These are phyloP conservation scores for Pseudocercospora pini-densiflorae DNA, from an alignment of 2,329 filamentous ascomycete species.

Conservation along the genomic window DNA sequence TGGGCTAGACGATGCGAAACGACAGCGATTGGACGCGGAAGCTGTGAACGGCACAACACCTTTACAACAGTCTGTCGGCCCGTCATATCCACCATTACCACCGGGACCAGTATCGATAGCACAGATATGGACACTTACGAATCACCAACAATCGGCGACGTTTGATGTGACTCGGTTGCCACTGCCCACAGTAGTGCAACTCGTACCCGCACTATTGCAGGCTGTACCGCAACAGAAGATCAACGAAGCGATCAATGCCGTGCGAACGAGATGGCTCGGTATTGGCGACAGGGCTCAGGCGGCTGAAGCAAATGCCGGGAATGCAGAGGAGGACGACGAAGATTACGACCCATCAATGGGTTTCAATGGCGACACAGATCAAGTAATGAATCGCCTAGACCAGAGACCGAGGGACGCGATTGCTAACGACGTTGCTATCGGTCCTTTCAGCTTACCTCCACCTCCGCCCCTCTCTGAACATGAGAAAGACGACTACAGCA, in stretches of 20 bases:
- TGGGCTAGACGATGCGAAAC: constrained; percentile 76
- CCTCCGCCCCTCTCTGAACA: constrained; percentile 74
- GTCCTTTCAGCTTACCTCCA: constrained; percentile 77
- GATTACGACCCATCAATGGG: constrained; percentile 92
- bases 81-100: constrained; percentile 70
- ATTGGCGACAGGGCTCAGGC: constrained; percentile 36
- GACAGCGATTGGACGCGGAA: constrained; percentile 69
- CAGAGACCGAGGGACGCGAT: constrained; percentile 58
- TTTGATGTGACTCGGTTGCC: constrained; percentile 87
- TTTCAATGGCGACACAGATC: constrained; percentile 75
- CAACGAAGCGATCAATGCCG: constrained; percentile 71
- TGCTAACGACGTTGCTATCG: constrained; percentile 59
- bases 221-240: constrained; percentile 72
- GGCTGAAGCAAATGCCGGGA: constrained; percentile 39
- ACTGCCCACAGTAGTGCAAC: constrained; percentile 73
- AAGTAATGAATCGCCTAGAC: constrained; percentile 78
- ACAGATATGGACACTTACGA: constrained; percentile 84
- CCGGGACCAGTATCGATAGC: constrained; percentile 78
- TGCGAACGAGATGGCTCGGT: constrained; percentile 48
- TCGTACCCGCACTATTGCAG: constrained; percentile 78
- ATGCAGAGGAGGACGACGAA: constrained; percentile 71
- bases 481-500: constrained; percentile 73
- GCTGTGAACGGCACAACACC: constrained; percentile 39
- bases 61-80: constrained; percentile 28
- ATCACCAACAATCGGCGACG: constrained; percentile 71